Evolutionary conservation across 2,329 filamentous ascomycete genomes (phyloP).

Genomic region (Tolypocladium guangdongense): DNA sequence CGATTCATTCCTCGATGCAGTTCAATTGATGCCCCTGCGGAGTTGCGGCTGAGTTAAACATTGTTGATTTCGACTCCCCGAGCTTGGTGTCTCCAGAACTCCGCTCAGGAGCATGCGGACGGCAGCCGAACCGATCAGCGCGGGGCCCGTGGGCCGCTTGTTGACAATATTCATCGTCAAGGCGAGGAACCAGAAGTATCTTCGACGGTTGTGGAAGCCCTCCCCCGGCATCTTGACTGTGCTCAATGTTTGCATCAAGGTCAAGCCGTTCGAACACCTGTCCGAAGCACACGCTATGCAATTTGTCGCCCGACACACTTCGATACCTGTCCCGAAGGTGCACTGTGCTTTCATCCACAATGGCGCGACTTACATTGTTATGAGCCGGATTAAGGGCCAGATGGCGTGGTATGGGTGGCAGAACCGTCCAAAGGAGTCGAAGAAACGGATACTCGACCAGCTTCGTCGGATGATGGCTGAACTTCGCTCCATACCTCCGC

Average conservation of each 20-base stretch:
- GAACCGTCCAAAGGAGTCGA: conserved; percentile 5
- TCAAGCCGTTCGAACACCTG: not conserved
- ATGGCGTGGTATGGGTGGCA: conserved; percentile 6
- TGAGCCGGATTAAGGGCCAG: conserved; percentile 18
- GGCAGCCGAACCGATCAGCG: no score
- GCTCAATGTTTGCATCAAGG: not conserved
- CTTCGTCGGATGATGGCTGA: conserved; percentile 9
- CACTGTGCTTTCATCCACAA: conserved; percentile 7
- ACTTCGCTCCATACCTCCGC: not conserved
- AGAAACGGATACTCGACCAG: conserved; percentile 8
- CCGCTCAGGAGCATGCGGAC: no score
- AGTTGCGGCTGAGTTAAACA: no score
- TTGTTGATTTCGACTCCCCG: no score
- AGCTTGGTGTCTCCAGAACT: no score
- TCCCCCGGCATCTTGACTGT: not conserved
- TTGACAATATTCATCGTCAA: no score
- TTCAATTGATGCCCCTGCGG: no score
- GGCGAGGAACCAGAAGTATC: no score
- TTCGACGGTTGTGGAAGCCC: not conserved
- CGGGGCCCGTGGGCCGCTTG: no score
- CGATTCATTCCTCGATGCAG: no score
- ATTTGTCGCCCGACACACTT: conserved; percentile 9
- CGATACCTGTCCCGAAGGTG: conserved; percentile 10
- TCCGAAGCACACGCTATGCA: conserved; percentile 11
- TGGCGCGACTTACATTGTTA: conserved; percentile 3